Conservation (phyloP, 139 green algal genomes). For the Picochlorum sp. region DNA sequence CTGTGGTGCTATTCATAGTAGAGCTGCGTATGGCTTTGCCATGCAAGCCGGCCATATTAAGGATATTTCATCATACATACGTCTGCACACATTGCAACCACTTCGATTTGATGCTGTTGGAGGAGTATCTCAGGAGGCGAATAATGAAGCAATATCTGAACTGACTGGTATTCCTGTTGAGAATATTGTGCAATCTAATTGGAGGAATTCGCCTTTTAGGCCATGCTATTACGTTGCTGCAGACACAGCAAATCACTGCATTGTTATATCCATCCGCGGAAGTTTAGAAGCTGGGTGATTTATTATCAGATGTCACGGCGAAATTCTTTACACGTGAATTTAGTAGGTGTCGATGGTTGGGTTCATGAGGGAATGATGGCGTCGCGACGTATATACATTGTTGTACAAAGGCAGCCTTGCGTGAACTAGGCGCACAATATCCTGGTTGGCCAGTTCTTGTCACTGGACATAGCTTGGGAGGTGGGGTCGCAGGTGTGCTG, state of each 20-base stretch:
- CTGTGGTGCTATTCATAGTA: constrained; percentile 36
- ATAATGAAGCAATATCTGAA: constrained; percentile 39
- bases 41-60: constrained; percentile 39
- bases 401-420: constrained; percentile 34
- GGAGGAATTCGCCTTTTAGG: constrained; percentile 31
- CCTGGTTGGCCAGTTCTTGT: constrained; percentile 46
- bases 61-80: constrained; percentile 29
- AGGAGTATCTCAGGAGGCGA: constrained; percentile 43
- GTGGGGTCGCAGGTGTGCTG: constrained; percentile 36
- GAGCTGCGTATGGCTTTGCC: constrained; percentile 46
- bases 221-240: constrained; percentile 48
- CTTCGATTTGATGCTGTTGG: constrained; percentile 39
- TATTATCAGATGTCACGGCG: constrained; percentile 41
- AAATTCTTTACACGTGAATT: constrained; percentile 29
- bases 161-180: constrained; percentile 28
- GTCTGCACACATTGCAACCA: constrained; percentile 36
- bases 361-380: constrained; percentile 40
- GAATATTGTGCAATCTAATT: constrained; percentile 31
- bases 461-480: constrained; percentile 43
- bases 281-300: constrained; percentile 38
- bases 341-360: constrained; percentile 28
- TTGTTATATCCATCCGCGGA: constrained; percentile 43
- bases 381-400: constrained; percentile 45
- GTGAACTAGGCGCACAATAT: constrained; percentile 17
- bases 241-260: constrained; percentile 30